Base-by-base conservation (phyloP, 768 basidiomycete genomes). In the Kwoniella sp. region DNA sequence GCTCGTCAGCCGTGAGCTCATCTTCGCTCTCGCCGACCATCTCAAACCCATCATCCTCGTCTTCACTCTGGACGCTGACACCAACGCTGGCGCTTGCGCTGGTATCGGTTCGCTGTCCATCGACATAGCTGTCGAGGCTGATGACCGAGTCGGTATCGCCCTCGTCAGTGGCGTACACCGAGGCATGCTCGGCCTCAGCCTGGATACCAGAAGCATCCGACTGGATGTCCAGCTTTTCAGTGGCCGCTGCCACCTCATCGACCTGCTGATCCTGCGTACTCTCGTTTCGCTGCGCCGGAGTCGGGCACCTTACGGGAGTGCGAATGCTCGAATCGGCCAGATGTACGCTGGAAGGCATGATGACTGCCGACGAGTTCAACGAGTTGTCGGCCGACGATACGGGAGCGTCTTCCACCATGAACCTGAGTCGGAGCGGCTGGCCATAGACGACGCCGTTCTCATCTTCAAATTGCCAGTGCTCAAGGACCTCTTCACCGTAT, bases 61-160 rank as follows among this genome's bases (percentile, higher is more conserved):
- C 36, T 15, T 57, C 53, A 14, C 43, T 53, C 2, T 39, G 29
- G 26, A 20, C 37, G 5, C 25, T 29, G 23, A 36, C 41, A 43
- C 46, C 50, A 8, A 42, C 29, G n/a, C 46, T 37, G 3, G 28
- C 46, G 11, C 56, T 58, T 12, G 54, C 54, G 36, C 49, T 54
- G 9, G 51, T 82, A 80, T 19, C 80, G 75, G 37, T 78, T 6
- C 51, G 41, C 5, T 56, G 58, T 23, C 76, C 77, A 3, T 73
- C 69, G 37, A 75, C 73, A 22, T 63, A 59, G 41, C 45, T 47
- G 39, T 41, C 48, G 19, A 49, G 20, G 9, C 51, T 53, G 8
- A 57, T 34, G 10, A 59, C 52, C 14, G 45, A 42, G 19, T 52
- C 48, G 5, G 28, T 49, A 20, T 50, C 53, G 12, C 39, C 38